phyloP scores from a whole-genome alignment of 2,329 filamentous ascomycete genomes.

The Aspergillus niger region DNA sequence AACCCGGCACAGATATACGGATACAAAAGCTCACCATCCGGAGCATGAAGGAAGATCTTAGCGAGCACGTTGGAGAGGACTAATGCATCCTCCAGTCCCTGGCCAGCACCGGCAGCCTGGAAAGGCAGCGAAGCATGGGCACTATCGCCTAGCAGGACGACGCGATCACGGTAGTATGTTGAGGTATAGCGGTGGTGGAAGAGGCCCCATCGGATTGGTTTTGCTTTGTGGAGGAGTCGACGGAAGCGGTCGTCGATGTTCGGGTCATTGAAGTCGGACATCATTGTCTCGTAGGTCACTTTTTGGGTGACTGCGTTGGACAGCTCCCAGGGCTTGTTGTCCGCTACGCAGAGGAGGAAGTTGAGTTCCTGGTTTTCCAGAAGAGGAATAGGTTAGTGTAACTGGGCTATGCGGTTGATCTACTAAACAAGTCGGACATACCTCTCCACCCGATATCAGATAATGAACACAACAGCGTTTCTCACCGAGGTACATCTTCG shows the following conservation, averaged over 20 bases:
- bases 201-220: neutral
- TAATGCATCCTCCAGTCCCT: neutral
- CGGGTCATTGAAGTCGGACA: neutral
- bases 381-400: neutral
- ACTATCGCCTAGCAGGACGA: neutral
- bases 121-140: neutral
- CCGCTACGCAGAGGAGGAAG: neutral
- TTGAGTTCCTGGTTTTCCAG: neutral
- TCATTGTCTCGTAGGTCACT: neutral
- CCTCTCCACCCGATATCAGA: constrained; percentile 16
- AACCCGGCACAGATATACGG: neutral
- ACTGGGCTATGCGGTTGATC: neutral
- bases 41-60: neutral
- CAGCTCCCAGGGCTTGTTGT: neutral
- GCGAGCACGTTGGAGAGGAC: neutral
- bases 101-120: neutral
- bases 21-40: neutral
- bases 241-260: neutral
- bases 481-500: constrained; percentile 20
- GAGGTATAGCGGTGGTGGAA: neutral
- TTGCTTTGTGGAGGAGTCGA: neutral
- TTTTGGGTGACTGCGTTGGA: neutral
- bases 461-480: constrained; percentile 17
- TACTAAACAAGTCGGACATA: neutral
- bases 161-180: neutral